These are phyloP conservation scores for Paspalum vaginatum DNA, from an alignment of 176 grass and related monocot genomes.

Conservation along the genomic window DNA sequence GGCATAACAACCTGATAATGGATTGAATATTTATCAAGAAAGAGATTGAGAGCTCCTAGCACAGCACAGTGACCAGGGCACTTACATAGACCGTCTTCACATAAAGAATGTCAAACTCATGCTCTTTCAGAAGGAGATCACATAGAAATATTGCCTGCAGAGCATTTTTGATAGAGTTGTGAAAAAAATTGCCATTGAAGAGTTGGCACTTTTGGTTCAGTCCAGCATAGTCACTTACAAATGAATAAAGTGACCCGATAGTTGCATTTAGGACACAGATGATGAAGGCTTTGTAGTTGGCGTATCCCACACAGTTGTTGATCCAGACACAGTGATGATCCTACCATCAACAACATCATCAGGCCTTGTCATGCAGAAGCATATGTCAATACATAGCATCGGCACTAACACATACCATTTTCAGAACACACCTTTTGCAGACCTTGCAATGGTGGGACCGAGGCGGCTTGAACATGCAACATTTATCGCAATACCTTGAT, in stretches of 20 bases:
- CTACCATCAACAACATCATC: conserved; percentile 47
- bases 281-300: conserved; percentile 90
- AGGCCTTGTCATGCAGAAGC: neutral
- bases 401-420: conserved; percentile 71
- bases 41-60: neutral
- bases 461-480: conserved; percentile 76
- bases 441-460: conserved; percentile 85
- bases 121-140: conserved; percentile 59
- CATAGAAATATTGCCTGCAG: conserved; percentile 78
- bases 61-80: conserved; percentile 21
- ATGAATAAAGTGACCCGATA: conserved; percentile 80
- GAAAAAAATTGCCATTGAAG: conserved; percentile 11
- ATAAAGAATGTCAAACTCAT: conserved; percentile 60
- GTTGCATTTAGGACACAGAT: conserved; percentile 85
- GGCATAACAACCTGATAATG: neutral
- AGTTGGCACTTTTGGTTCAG: neutral
- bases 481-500: conserved; percentile 92
- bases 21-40: neutral
- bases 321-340: conserved; percentile 99
- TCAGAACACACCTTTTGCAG: conserved; percentile 91
- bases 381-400: conserved; percentile 21
- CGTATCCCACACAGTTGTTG: conserved; percentile 94
- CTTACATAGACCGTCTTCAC: conserved; percentile 83
- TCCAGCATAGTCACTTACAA: conserved; percentile 40
- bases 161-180: neutral